Evolutionary conservation across 78 protist species (phyloP), one percentile per base, ranked within the genome.

Genomic region (Dictyostelium citrinum): DNA sequence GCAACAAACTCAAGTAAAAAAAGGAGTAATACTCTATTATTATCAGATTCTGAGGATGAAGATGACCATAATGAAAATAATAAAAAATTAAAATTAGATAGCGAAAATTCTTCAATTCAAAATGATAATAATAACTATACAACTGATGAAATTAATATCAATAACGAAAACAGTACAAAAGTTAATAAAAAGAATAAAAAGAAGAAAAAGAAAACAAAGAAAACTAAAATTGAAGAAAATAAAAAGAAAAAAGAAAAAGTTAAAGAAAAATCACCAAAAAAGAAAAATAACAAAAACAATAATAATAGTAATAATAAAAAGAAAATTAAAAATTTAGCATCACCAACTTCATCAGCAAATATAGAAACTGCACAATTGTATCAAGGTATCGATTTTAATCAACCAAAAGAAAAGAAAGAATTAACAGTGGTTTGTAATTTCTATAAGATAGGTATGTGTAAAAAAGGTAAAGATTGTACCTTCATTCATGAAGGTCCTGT

Each of bases 401-500:
- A 64, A 29, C 16, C 58, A 3, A 81, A 81, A 20, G 85, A 58
- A 81, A 64, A 64, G 35, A 64, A n/a, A 64, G 72, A 64, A 27
- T 27, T 24, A n/a, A 29, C 33, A 11, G 74, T 68, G 5, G 8
- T 78, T n/a, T 88, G 93, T 22, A 31, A 70, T 24, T 88, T 78
- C 33, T 88, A 88, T 7, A 79, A 76, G 33, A 51, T 78, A 16
- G 93, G 93, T 5, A 78, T 78, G 78, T 88, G 93, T n/a, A 88
- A 76, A 55, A 88, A 88, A 46, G 93, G 93, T 67, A 58, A n/a
- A 4, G 93, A 88, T 8, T 88, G 93, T 46, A 88, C 93, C 2
- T 88, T 78, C 46, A 16, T 37, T 9, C 93, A 88, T 49, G 93
- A 88, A 33, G 93, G 93, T 33, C 93, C 93, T 1, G 85, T 88